Evolutionary conservation across 2,329 filamentous ascomycete genomes (phyloP).

Genomic region (Onygenales sp.): DNA sequence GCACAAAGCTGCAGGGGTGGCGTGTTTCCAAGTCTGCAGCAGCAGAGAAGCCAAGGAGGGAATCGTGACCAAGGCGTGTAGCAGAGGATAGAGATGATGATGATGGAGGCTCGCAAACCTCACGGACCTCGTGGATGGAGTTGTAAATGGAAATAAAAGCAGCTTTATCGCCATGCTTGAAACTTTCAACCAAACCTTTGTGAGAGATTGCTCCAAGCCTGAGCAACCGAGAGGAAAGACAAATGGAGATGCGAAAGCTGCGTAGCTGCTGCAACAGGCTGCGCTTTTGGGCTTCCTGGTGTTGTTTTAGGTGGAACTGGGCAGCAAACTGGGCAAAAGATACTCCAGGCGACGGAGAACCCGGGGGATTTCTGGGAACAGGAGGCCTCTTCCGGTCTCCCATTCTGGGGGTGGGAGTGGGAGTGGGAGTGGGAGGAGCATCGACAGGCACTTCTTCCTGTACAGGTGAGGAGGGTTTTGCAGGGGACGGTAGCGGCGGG

Average conservation of each 20-base stretch:
- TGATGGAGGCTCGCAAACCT: slow-evolving; percentile 26
- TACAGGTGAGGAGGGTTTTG: neutral
- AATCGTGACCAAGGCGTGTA: slow-evolving; percentile 25
- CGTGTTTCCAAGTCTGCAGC: slow-evolving; percentile 27
- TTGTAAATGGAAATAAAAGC: slow-evolving; percentile 37
- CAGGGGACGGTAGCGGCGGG: neutral
- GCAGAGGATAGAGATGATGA: neutral
- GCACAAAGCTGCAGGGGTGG: slow-evolving; percentile 29
- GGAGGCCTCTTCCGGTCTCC: neutral
- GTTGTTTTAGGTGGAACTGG: slow-evolving; percentile 32
- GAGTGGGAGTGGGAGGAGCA: slow-evolving; percentile 8
- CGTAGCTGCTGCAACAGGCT: slow-evolving; percentile 30
- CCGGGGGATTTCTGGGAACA: neutral
- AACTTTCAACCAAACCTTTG: slow-evolving; percentile 35
- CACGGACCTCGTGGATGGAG: slow-evolving; percentile 34
- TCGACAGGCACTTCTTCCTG: neutral
- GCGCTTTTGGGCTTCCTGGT: slow-evolving; percentile 32
- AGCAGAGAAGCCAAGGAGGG: slow-evolving; percentile 20
- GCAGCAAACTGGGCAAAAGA: slow-evolving; percentile 37
- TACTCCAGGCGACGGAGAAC: slow-evolving; percentile 18
- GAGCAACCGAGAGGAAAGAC: slow-evolving; percentile 32
- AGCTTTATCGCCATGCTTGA: slow-evolving; percentile 36
- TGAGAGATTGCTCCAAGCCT: slow-evolving; percentile 33
- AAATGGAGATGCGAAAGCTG: slow-evolving; percentile 33
- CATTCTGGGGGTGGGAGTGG: slow-evolving; percentile 11